phyloP scores from a whole-genome alignment of 2,329 filamentous ascomycete genomes.

The Penicillium sp. region DNA sequence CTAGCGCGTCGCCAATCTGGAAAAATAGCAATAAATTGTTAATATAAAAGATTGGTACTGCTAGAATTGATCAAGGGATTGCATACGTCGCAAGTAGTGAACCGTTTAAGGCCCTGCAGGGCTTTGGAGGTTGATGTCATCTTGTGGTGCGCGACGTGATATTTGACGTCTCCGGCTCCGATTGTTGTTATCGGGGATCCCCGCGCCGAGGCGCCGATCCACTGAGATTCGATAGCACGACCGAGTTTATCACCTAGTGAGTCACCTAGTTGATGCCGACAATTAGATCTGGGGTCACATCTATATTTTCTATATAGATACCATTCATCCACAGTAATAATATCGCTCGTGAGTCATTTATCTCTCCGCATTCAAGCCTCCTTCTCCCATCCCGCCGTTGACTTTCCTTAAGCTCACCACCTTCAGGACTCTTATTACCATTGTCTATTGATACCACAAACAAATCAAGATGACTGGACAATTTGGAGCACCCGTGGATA shows the following conservation, averaged over 20 bases:
- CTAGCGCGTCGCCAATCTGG: slow-evolving; percentile 18
- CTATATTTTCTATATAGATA: neutral
- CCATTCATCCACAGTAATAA: neutral
- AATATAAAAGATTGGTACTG: neutral
- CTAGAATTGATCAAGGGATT: neutral
- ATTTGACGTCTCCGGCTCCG: neutral
- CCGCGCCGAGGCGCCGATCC: neutral
- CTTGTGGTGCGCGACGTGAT: neutral
- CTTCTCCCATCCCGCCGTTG: neutral
- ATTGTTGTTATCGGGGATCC: neutral
- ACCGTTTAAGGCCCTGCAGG: slow-evolving; percentile 12
- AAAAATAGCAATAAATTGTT: neutral
- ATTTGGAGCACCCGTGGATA: slow-evolving; percentile 8
- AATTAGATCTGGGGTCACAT: neutral
- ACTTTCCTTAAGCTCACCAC: neutral
- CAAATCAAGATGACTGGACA: neutral
- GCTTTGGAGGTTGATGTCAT: slow-evolving; percentile 10
- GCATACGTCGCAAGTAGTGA: slow-evolving; percentile 16
- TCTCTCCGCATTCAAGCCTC: neutral
- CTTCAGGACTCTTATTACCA: neutral
- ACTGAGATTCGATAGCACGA: neutral
- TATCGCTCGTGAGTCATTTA: neutral
- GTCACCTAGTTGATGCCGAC: neutral
- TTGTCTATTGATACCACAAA: neutral
- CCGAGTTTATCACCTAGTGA: neutral